Conservation (phyloP, 1,284 basidiomycete genomes). For the Mrakiaceae sp. region DNA sequence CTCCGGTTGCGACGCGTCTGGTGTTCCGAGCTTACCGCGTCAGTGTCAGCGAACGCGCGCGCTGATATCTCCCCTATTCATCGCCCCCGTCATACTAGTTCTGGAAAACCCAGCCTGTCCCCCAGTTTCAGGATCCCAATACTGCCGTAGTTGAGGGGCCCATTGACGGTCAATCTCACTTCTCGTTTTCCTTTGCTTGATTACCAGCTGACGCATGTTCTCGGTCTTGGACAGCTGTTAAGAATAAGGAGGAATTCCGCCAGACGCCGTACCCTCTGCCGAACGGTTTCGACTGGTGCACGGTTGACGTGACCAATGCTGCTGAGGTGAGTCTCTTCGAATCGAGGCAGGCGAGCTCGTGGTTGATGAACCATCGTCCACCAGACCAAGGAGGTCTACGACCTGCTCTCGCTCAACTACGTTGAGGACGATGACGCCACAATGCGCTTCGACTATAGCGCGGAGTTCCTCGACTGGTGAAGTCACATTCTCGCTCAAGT, state of each 20-base stretch:
- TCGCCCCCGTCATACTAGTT: conserved; percentile 45
- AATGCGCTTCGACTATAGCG: conserved; percentile 91
- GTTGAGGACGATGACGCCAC: conserved; percentile 94
- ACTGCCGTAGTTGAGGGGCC: conserved; percentile 61
- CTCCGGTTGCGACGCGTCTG: too few species aligned
- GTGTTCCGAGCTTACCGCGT: too few species aligned
- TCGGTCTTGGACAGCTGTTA: conserved; percentile 38
- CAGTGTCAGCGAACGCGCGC: too few species aligned
- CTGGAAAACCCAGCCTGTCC: conserved; percentile 92
- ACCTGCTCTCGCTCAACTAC: conserved; percentile 84
- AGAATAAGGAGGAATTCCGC: conserved; percentile 63
- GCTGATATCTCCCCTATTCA: neutral
- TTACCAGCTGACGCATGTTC: neutral
- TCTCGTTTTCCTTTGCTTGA: neutral
- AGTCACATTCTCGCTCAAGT: neutral
- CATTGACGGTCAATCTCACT: conserved; percentile 49
- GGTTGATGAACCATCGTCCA: neutral
- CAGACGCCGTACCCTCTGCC: conserved; percentile 81
- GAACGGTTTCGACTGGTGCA: conserved; percentile 86
- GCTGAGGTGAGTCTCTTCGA: conserved; percentile 44
- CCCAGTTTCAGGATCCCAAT: conserved; percentile 40
- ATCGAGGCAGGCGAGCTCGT: neutral
- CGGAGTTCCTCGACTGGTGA: conserved; percentile 89
- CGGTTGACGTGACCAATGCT: conserved; percentile 66
- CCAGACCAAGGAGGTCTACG: conserved; percentile 83